Evolutionary conservation across 2,329 filamentous ascomycete genomes (phyloP).

Genomic region (Phaeophleospora eucalypticola): DNA sequence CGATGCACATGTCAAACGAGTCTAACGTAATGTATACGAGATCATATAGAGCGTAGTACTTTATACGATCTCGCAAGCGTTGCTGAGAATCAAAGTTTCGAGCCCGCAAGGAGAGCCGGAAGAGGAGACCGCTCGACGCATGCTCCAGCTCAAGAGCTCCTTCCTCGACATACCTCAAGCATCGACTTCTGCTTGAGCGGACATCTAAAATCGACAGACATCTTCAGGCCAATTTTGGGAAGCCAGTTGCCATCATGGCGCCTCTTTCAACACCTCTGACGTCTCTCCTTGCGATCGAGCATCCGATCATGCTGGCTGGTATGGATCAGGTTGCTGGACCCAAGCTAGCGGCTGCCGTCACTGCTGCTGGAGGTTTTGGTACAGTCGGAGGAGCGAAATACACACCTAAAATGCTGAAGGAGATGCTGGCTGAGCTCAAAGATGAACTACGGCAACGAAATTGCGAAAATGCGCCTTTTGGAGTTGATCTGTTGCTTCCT

Average conservation of each 20-base stretch:
- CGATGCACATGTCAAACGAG: no score
- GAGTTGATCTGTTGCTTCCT: slow-evolving; percentile 84
- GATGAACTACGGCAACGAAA: slow-evolving; percentile 62
- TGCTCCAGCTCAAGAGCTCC: no score
- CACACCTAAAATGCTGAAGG: slow-evolving; percentile 90
- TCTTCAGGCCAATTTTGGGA: no score
- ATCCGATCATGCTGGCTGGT: slow-evolving; percentile 87
- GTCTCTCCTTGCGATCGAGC: slow-evolving; percentile 93
- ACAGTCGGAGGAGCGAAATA: slow-evolving; percentile 93
- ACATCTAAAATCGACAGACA: no score
- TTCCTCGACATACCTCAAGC: no score
- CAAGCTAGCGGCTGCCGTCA: slow-evolving; percentile 90
- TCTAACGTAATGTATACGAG: no score
- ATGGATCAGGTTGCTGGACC: slow-evolving; percentile 98
- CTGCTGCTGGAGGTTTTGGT: slow-evolving; percentile 90
- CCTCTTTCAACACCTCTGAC: slow-evolving; percentile 75
- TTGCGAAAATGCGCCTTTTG: slow-evolving; percentile 81
- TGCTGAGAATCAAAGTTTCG: no score
- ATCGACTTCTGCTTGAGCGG: no score
- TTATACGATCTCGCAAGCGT: no score
- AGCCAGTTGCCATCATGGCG: background rate
- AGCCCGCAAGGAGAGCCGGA: no score
- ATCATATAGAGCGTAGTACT: no score
- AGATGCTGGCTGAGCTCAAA: slow-evolving; percentile 92
- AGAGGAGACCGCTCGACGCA: no score